These are phyloP conservation scores for Mycena vulgaris DNA, from an alignment of 768 basidiomycete genomes.

Conservation along the genomic window DNA sequence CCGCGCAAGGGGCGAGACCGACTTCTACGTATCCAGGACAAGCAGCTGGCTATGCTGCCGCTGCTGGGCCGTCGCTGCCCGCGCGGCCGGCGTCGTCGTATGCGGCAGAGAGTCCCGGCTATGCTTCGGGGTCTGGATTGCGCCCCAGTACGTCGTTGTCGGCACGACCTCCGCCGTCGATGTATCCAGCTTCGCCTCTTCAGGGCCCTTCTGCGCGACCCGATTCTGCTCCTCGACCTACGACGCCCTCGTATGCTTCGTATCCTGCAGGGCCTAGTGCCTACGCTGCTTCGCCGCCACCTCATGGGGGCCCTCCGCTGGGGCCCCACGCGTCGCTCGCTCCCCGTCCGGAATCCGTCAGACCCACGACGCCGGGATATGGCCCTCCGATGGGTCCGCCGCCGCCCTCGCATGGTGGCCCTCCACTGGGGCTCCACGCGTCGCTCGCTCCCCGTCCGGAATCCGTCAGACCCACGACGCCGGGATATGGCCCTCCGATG, in stretches of 20 bases:
- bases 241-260: slow-evolving; percentile 25
- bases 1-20: slow-evolving; percentile 11
- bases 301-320: slow-evolving; percentile 8
- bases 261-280: slow-evolving; percentile 1
- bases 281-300: slow-evolving; percentile 23
- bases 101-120: slow-evolving; percentile 9
- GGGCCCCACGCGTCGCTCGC: slow-evolving; percentile 22
- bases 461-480: not conserved
- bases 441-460: not conserved
- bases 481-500: not conserved
- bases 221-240: slow-evolving; percentile 31
- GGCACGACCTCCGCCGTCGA: slow-evolving; percentile 9
- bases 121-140: slow-evolving; percentile 22
- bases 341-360: slow-evolving; percentile 25
- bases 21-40: slow-evolving; percentile 28
- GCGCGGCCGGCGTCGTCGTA: not conserved
- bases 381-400: slow-evolving; percentile 6
- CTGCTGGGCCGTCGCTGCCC: not conserved
- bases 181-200: slow-evolving; percentile 21
- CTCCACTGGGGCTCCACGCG: not conserved
- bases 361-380: slow-evolving; percentile 33
- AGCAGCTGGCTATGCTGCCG: slow-evolving; percentile 19
- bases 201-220: slow-evolving; percentile 19
- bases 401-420: no score
- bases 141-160: slow-evolving; percentile 27